phyloP scores from a whole-genome alignment of 768 basidiomycete genomes.

The Paxillus involutus region DNA sequence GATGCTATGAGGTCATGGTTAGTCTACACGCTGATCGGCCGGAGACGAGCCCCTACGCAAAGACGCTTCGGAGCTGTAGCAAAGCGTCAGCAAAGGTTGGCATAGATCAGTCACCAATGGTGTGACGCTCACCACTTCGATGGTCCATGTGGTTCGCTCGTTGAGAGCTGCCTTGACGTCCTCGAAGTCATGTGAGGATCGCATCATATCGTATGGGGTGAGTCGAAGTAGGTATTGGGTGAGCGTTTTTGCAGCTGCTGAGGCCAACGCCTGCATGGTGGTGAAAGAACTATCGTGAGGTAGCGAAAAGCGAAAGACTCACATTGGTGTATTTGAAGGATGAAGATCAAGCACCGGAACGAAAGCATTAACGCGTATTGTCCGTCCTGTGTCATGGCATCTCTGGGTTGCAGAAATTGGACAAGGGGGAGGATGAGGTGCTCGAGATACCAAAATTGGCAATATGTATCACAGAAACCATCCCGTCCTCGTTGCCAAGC shows the following conservation, averaged over 20 bases:
- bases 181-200: constrained; percentile 17
- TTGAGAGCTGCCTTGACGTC: constrained; percentile 17
- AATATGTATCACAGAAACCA: too few species aligned
- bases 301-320: too few species aligned
- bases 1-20: constrained; percentile 14
- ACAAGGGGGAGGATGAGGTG: too few species aligned
- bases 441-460: too few species aligned
- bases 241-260: background rate
- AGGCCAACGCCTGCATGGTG: constrained; percentile 7
- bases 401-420: too few species aligned
- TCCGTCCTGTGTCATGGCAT: too few species aligned
- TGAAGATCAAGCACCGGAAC: too few species aligned
- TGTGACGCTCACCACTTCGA: constrained; percentile 18
- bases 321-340: too few species aligned
- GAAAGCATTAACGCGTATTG: too few species aligned
- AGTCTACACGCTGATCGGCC: background rate
- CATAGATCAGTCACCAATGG: background rate
- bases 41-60: constrained; percentile 1
- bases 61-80: too few species aligned
- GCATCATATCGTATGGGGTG: constrained; percentile 18
- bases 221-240: constrained; percentile 1
- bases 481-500: too few species aligned
- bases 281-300: background rate
- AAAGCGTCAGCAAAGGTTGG: background rate
- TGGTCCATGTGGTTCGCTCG: constrained; percentile 19